Percentiles rank a stretch among this genome's conserved stretches.
These are phyloP conservation scores for Ogataea pignaliae DNA, from an alignment of 805 yeast genomes.

Conservation along the genomic window DNA sequence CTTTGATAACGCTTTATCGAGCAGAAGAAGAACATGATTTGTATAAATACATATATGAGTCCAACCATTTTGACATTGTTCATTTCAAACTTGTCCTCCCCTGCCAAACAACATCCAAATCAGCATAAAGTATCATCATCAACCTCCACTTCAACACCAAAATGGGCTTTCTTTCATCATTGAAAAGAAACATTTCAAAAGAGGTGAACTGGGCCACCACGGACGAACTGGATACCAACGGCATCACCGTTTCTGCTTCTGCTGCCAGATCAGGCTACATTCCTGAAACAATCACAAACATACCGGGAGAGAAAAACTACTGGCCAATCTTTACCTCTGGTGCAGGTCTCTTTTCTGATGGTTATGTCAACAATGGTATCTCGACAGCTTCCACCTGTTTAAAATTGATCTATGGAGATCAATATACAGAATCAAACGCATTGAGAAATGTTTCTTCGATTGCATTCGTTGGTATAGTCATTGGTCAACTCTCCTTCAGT, in stretches of 20 bases:
- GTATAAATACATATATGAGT: too few relatives aligned
- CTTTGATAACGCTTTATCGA: too few relatives aligned
- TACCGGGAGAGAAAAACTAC: constrained; percentile 23
- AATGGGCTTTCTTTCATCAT: too few relatives aligned
- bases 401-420: constrained; percentile 56
- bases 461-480: constrained; percentile 88
- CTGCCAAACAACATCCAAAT: too few relatives aligned
- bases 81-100: too few relatives aligned
- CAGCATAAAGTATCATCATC: too few relatives aligned
- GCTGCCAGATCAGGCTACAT: constrained; percentile 19
- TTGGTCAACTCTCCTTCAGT: constrained; percentile 82
- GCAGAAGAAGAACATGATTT: too few relatives aligned
- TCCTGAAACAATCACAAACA: constrained; percentile 23
- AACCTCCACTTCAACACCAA: too few relatives aligned
- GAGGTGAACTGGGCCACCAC: too few relatives aligned
- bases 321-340: constrained; percentile 83
- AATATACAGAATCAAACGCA: constrained; percentile 61
- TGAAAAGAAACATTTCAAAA: too few relatives aligned
- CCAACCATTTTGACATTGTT: too few relatives aligned
- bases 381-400: constrained; percentile 74
- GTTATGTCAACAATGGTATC: constrained; percentile 84
- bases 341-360: constrained; percentile 91
- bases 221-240: neutral
- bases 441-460: constrained; percentile 78
- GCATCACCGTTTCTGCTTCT: neutral